Evolutionary conservation across 805 yeast species (phyloP), one percentile per base, ranked within the genome.

Genomic region (Yarrowia sp.): DNA sequence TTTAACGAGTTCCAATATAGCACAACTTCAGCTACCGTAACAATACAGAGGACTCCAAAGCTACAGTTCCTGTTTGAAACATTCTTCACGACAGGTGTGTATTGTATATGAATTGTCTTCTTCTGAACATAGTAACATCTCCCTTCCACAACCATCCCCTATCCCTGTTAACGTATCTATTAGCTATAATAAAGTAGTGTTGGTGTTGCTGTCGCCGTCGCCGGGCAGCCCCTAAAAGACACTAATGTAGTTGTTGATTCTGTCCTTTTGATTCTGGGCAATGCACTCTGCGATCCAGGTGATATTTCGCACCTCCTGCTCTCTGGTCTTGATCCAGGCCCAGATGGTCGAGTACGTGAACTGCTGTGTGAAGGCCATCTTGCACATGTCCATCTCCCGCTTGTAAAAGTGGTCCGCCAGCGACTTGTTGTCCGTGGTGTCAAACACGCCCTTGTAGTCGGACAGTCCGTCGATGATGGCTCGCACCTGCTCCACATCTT

Each of bases 211-310:
- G 56, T 19, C 19, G 19, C 19, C 19, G 19, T 19, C 19, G 19
- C 19, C 19, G 19, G 0, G n/a, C 55, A 48, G 42, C 2, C 49
- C 19, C 32, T 81, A 92, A 74, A 88, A 92, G 49, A 94, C 97
- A 53, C 96, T 83, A 70, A 96, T 92, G 78, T 92, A 96, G 78
- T 91, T 91, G 74, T 89, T 88, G 73, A 95, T 91, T 79, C 97
- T 87, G 77, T 91, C 96, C 82, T 92, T 91, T 83, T 95, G 99
- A 78, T 92, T 93, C 79, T 96, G 99, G 41, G 98, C 97, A 81
- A 95, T 95, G 83, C 99, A 95, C 82, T 95, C 99, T 63, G 98
- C 97, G 69, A 95, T 94, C 99, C 99, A 95, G n/a, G 98, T 92
- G 73, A 95, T 89, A 78, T 95, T 95, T 80, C 99, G 86, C 70